Evolutionary conservation across 2,329 filamentous ascomycete species (phyloP), one percentile per base, ranked within the genome.

Genomic region (Xenoacremonium recifei): DNA sequence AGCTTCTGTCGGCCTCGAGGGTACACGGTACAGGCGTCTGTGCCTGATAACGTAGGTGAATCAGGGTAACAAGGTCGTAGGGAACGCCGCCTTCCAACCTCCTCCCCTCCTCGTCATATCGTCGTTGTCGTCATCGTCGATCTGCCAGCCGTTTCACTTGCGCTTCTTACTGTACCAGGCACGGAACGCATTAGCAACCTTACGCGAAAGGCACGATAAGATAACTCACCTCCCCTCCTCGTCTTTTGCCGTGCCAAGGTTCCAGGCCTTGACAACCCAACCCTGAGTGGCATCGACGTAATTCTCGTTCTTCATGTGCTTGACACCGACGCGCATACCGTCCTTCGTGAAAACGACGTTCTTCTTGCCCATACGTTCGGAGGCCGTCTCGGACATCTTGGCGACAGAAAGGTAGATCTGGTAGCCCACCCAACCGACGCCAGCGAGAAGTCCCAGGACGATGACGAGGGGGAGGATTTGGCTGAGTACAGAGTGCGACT

Each of bases 331-430:
- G 46, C 79, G 78, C 47, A 87, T 68, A 41, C 87, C 87, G 42
- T 89, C 86, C 62, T 87, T 88, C 29, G 82, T 84, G 65, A 89
- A 86, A 30, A 81, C 72, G 42, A 91, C 78, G 61, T 90, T 85
- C 70, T 85, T 87, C 68, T 80, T 80, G 62, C 84, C 81, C 79
- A 90, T 86, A 59, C 80, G 80, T 65, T 84, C 74, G 36, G 76
- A 78, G 35, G 85, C 84, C 44, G 78, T 74, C 45, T 79, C 71
- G 47, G 79, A 76, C 55, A 91, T 82, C 63, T 86, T 76, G 66
- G 72, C 74, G 41, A 79, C 73, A 65, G 81, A 82, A 40, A 85
- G 65, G 66, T 86, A 90, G 62, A 90, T 76, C 47, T 87, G 82
- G 65, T 89, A 89, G 47, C 79, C 77, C 44, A 91, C 71, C 67